Evolutionary conservation across 352 stramenopile species (phyloP).

Genomic region (Lagenidium giganteum): DNA sequence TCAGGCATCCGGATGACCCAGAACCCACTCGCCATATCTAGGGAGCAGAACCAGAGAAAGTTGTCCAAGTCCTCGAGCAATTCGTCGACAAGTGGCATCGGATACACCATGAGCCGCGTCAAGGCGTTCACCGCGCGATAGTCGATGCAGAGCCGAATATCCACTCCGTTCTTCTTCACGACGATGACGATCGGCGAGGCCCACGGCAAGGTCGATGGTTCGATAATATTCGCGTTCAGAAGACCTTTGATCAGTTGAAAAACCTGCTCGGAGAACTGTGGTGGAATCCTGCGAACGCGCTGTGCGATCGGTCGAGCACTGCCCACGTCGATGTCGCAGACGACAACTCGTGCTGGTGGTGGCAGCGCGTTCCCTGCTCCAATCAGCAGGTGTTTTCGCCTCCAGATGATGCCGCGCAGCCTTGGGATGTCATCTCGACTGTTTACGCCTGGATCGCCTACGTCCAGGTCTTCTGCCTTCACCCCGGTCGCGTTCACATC

Average conservation of each 20-base stretch:
- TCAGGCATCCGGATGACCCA: constrained; percentile 17
- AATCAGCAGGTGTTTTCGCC: constrained; percentile 13
- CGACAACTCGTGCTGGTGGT: constrained; percentile 5
- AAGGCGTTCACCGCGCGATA: constrained; percentile 16
- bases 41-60: constrained; percentile 13
- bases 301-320: constrained; percentile 16
- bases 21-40: constrained; percentile 19
- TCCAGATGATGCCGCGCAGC: constrained; percentile 19
- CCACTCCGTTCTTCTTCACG: constrained; percentile 31
- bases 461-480: no score
- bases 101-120: constrained; percentile 18
- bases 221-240: constrained; percentile 11
- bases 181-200: constrained; percentile 33
- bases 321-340: constrained; percentile 30
- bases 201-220: constrained; percentile 13
- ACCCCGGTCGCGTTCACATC: no score
- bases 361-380: constrained; percentile 17
- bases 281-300: constrained; percentile 2
- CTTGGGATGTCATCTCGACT: no score
- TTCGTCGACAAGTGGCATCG: constrained; percentile 18
- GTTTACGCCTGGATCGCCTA: no score
- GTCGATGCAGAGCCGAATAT: constrained; percentile 25
- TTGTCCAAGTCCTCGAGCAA: constrained; percentile 13
- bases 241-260: constrained; percentile 22
- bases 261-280: constrained; percentile 15